A percentile compares a stretch with the other conserved stretches of the same genome.
Evolutionary conservation across 768 basidiomycete genomes (phyloP).

Genomic region (Lyophyllum shimeji): DNA sequence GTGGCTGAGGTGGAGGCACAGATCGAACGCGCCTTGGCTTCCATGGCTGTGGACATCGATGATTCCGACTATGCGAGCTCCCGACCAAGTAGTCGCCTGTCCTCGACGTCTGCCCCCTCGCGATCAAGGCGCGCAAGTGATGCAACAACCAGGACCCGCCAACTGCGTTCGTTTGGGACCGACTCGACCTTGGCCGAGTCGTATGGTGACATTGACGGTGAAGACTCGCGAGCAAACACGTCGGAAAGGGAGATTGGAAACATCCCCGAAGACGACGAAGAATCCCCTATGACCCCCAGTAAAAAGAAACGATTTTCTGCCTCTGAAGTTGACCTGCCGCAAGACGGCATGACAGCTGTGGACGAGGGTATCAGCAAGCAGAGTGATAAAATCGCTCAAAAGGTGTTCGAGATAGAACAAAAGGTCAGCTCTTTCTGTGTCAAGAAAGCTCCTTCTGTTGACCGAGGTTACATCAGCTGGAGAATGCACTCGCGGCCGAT

Average conservation of each 20-base stretch:
- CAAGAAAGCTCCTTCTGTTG: neutral
- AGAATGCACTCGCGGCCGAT: constrained; percentile 69
- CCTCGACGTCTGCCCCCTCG: constrained; percentile 48
- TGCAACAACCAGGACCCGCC: constrained; percentile 45
- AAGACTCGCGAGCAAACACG: constrained; percentile 30
- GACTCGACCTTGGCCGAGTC: constrained; percentile 80
- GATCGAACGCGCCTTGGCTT: constrained; percentile 82
- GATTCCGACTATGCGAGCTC: constrained; percentile 78
- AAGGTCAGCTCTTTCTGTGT: constrained; percentile 59
- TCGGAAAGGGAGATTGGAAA: constrained; percentile 49
- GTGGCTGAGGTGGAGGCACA: constrained; percentile 92
- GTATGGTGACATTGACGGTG: constrained; percentile 46
- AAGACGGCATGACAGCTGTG: constrained; percentile 83
- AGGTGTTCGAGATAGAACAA: constrained; percentile 86
- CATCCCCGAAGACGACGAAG: constrained; percentile 57
- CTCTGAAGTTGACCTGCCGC: constrained; percentile 57
- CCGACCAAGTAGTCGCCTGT: constrained; percentile 66
- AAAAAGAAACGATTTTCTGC: constrained; percentile 83
- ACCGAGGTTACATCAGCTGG: constrained; percentile 49
- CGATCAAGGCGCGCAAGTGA: constrained; percentile 65
- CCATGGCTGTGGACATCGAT: constrained; percentile 79
- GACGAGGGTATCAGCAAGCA: constrained; percentile 83
- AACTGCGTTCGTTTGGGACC: constrained; percentile 71
- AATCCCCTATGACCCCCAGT: constrained; percentile 35
- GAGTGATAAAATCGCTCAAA: constrained; percentile 86